phyloP scores from a whole-genome alignment of 2,329 filamentous ascomycete species.

The Dothiorella sarmentorum region DNA sequence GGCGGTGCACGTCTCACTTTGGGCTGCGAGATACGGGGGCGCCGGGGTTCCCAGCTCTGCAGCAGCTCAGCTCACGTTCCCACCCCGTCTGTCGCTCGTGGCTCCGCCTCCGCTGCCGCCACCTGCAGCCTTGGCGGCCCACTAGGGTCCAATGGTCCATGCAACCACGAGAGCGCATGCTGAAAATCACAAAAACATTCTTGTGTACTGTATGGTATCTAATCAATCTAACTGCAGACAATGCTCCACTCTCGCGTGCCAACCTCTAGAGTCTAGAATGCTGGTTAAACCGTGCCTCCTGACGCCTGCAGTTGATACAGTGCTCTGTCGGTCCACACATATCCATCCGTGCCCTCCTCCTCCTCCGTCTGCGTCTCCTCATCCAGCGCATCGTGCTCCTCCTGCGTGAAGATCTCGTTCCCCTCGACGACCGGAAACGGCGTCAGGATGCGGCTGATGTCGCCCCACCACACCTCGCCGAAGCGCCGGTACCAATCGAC shows the following conservation, averaged over 20 bases:
- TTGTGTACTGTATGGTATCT: slow-evolving; percentile 2
- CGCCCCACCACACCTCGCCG: slow-evolving; percentile 41
- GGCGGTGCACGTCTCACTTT: slow-evolving; percentile 13
- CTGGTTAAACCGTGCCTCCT: slow-evolving; percentile 19
- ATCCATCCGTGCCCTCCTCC: slow-evolving; percentile 25
- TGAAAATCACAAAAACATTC: neutral
- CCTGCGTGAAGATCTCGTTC: slow-evolving; percentile 40
- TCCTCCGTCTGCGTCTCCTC: slow-evolving; percentile 10
- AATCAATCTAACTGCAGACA: neutral
- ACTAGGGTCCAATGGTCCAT: neutral
- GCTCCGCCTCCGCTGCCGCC: slow-evolving; percentile 13
- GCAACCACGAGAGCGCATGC: neutral
- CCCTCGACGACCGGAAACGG: slow-evolving; percentile 38
- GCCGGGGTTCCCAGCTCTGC: neutral
- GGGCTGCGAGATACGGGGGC: slow-evolving; percentile 7
- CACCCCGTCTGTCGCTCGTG: neutral
- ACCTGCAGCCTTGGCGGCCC: slow-evolving; percentile 9
- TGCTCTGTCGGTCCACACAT: slow-evolving; percentile 29
- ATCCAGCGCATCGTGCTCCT: slow-evolving; percentile 36
- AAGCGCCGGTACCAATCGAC: slow-evolving; percentile 40
- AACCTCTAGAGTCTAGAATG: neutral
- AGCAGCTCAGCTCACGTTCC: neutral
- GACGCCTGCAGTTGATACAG: slow-evolving; percentile 24
- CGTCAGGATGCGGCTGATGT: slow-evolving; percentile 38
- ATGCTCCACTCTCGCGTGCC: slow-evolving; percentile 1